Evolutionary conservation across 2,329 filamentous ascomycete species (phyloP).

Genomic region (Orbilia brochopaga): DNA sequence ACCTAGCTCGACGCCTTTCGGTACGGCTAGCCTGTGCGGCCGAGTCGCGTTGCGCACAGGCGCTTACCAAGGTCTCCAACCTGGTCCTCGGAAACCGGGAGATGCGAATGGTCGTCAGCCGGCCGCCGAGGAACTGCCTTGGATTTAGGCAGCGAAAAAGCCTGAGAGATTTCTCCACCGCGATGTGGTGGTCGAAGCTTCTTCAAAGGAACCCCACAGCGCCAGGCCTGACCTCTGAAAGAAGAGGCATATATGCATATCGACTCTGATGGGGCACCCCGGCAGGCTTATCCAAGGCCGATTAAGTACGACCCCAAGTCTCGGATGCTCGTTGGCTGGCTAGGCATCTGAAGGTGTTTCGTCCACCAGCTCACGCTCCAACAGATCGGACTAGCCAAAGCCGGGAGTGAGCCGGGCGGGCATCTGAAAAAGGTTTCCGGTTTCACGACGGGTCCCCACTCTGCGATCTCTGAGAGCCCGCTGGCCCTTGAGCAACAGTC

Average conservation of each 20-base stretch:
- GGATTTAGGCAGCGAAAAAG: constrained; percentile 34
- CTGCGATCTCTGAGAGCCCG: neutral
- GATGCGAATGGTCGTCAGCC: neutral
- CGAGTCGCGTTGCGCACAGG: constrained; percentile 6
- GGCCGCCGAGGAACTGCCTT: constrained; percentile 27
- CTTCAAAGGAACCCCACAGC: constrained; percentile 24
- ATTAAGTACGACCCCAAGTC: neutral
- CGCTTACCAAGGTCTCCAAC: no score
- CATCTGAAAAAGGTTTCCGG: neutral
- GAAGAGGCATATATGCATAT: constrained; percentile 1
- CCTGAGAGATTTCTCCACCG: constrained; percentile 15
- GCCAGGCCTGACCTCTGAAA: constrained; percentile 1
- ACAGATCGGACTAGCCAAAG: neutral
- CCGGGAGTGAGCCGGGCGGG: no score
- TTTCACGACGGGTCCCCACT: constrained; percentile 6
- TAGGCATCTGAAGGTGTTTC: neutral
- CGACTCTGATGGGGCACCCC: constrained; percentile 38
- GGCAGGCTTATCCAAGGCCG: constrained; percentile 30
- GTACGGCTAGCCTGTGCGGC: constrained; percentile 17
- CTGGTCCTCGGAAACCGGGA: constrained; percentile 3
- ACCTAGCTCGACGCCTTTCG: constrained; percentile 18
- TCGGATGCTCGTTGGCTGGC: neutral
- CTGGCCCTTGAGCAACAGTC: constrained; percentile 6
- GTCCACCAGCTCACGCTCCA: neutral
- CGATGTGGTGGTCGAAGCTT: neutral